Percentiles rank a stretch among this genome's conserved stretches.
These are phyloP conservation scores for Sugiyamaella qingdaonensis DNA, from an alignment of 805 yeast genomes.

Conservation along the genomic window DNA sequence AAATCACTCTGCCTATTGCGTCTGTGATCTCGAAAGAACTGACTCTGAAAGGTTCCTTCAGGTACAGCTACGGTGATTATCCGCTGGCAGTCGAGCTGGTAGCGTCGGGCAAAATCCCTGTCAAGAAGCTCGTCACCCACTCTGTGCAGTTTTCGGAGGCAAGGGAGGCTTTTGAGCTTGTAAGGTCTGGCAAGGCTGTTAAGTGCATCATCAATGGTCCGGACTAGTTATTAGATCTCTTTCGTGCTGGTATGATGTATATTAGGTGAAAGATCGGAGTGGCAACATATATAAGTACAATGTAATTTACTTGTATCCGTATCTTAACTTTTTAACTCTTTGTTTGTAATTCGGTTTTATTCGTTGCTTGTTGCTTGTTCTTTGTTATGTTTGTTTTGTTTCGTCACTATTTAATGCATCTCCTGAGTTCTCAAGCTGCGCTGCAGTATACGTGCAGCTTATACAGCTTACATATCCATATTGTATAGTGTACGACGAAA, in stretches of 20 bases:
- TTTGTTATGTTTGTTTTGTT: no score
- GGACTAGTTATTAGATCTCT: conserved; percentile 26
- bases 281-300: not conserved
- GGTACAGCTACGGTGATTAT: conserved; percentile 78
- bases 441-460: no score
- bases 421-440: no score
- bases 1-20: conserved; percentile 69
- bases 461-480: no score
- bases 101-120: conserved; percentile 58
- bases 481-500: no score
- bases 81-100: conserved; percentile 64
- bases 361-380: no score
- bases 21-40: conserved; percentile 53
- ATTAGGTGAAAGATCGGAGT: not conserved
- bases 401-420: no score
- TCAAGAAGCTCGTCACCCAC: conserved; percentile 68
- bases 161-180: conserved; percentile 66
- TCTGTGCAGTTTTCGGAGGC: conserved; percentile 70
- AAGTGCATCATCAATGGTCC: conserved; percentile 85
- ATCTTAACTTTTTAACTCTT: no score
- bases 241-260: no score
- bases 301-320: no score
- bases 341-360: not conserved
- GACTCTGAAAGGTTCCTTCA: conserved; percentile 67
- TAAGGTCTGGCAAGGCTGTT: conserved; percentile 61